Evolutionary conservation across 2,329 filamentous ascomycete species (phyloP).

Genomic region (Pyrenochaeta sp.): DNA sequence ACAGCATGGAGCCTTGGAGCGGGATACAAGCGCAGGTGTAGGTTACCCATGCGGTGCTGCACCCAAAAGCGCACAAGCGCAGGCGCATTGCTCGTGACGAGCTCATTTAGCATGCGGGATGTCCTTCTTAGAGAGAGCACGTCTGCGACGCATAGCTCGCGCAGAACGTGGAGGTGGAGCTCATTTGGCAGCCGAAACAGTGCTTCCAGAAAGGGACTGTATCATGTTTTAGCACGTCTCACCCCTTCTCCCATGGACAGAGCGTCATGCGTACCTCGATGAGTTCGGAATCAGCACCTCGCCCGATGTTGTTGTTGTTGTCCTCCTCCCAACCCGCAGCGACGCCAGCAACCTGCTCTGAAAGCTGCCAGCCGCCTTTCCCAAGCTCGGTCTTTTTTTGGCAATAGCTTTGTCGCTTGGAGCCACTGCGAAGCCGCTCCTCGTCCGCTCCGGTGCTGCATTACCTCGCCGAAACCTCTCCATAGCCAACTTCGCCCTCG

Average conservation of each 20-base stretch:
- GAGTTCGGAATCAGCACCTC: conserved; percentile 24
- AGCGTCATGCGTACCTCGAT: conserved; percentile 33
- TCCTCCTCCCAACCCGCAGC: conserved; percentile 38
- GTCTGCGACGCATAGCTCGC: conserved; percentile 45
- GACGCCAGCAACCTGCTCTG: conserved; percentile 44
- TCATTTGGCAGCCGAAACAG: conserved; percentile 46
- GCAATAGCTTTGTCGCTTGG: conserved; percentile 23
- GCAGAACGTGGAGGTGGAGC: conserved; percentile 45
- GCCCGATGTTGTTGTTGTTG: conserved; percentile 20
- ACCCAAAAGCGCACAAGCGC: conserved; percentile 48
- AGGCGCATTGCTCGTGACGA: conserved; percentile 42
- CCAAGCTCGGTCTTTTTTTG: conserved; percentile 42
- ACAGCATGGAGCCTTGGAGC: conserved; percentile 39
- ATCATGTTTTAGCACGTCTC: conserved; percentile 4
- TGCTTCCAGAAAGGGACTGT: conserved; percentile 41
- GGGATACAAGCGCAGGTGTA: conserved; percentile 46
- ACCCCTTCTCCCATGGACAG: neutral
- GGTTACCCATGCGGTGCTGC: conserved; percentile 41
- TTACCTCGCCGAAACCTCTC: conserved; percentile 36
- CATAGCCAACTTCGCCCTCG: conserved; percentile 21
- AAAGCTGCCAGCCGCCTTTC: conserved; percentile 42
- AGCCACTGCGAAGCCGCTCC: conserved; percentile 21
- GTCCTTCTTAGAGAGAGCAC: conserved; percentile 42
- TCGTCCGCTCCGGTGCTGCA: conserved; percentile 24
- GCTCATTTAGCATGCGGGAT: conserved; percentile 41